phyloP scores from a whole-genome alignment of 2,329 filamentous ascomycete genomes.

The Ambrosiella beaveri region DNA sequence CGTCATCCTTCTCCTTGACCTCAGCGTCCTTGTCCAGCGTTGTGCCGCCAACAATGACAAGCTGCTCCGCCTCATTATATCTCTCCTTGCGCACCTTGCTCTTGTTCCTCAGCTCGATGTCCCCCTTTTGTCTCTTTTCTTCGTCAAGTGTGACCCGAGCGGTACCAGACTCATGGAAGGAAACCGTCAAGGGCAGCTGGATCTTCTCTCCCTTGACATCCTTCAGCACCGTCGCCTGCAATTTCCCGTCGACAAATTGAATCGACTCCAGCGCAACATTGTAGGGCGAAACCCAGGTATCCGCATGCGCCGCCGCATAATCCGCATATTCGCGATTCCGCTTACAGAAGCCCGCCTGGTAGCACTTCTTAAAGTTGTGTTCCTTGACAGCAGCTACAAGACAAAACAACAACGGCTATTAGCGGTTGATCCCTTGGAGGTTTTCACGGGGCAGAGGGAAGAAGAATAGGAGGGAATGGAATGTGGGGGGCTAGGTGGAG shows the following conservation, averaged over 20 bases:
- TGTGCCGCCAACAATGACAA: constrained; percentile 70
- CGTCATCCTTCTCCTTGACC: constrained; percentile 45
- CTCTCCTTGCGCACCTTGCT: constrained; percentile 78
- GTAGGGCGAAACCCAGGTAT: constrained; percentile 67
- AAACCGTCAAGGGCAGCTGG: constrained; percentile 64
- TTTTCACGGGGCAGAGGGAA: not conserved
- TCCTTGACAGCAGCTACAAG: constrained; percentile 67
- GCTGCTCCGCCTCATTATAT: constrained; percentile 81
- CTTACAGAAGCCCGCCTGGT: constrained; percentile 92
- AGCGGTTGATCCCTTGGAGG: not conserved
- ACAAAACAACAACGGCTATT: not conserved
- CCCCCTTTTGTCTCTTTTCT: constrained; percentile 71
- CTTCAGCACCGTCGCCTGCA: constrained; percentile 72
- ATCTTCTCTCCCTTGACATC: constrained; percentile 48
- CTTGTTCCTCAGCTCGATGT: constrained; percentile 71
- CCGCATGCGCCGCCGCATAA: constrained; percentile 44
- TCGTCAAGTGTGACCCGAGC: constrained; percentile 83
- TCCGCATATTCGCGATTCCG: constrained; percentile 86
- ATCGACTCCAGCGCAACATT: constrained; percentile 53
- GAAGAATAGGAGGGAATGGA: not conserved
- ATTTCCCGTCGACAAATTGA: constrained; percentile 59
- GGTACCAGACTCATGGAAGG: constrained; percentile 78
- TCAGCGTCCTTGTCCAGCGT: constrained; percentile 55
- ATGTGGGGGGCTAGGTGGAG: not conserved
- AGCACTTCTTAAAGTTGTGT: constrained; percentile 91